Conservation (phyloP, 495 filamentous ascomycete genomes). For the Hypoxylon fragiforme region DNA sequence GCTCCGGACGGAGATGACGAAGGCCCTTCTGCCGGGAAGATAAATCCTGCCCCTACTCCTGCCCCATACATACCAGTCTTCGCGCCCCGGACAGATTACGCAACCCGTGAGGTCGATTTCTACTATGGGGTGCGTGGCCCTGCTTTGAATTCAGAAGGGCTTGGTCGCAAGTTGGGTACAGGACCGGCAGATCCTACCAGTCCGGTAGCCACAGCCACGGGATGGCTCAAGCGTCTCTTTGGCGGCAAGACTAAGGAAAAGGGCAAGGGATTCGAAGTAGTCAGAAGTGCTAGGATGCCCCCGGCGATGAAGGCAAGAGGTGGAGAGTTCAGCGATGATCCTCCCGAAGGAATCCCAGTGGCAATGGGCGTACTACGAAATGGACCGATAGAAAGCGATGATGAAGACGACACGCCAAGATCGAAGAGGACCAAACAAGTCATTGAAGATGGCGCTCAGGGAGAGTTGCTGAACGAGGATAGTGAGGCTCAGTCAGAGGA, state of each 20-base stretch:
- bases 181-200: slow-evolving; percentile 94
- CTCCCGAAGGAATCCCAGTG: slow-evolving; percentile 60
- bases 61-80: slow-evolving; percentile 39
- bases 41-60: slow-evolving; percentile 34
- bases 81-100: slow-evolving; percentile 73
- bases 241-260: slow-evolving; percentile 84
- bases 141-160: slow-evolving; percentile 77
- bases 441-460: slow-evolving; percentile 38
- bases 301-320: slow-evolving; percentile 56
- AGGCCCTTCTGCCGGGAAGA: slow-evolving; percentile 43
- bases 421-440: slow-evolving; percentile 27
- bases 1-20: slow-evolving; percentile 45
- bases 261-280: slow-evolving; percentile 94
- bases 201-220: slow-evolving; percentile 81
- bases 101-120: slow-evolving; percentile 89
- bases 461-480: slow-evolving; percentile 52
- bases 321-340: slow-evolving; percentile 59
- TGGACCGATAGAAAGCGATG: slow-evolving; percentile 62
- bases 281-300: slow-evolving; percentile 77
- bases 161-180: slow-evolving; percentile 82
- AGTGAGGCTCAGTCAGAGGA: slow-evolving; percentile 45
- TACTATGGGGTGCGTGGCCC: slow-evolving; percentile 91
- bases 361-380: slow-evolving; percentile 59
- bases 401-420: slow-evolving; percentile 49
- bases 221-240: slow-evolving; percentile 81